A percentile compares a stretch with the other conserved stretches of the same genome.
Evolutionary conservation across 2,329 filamentous ascomycete genomes (phyloP).

Genomic region (Neonectria faginata): DNA sequence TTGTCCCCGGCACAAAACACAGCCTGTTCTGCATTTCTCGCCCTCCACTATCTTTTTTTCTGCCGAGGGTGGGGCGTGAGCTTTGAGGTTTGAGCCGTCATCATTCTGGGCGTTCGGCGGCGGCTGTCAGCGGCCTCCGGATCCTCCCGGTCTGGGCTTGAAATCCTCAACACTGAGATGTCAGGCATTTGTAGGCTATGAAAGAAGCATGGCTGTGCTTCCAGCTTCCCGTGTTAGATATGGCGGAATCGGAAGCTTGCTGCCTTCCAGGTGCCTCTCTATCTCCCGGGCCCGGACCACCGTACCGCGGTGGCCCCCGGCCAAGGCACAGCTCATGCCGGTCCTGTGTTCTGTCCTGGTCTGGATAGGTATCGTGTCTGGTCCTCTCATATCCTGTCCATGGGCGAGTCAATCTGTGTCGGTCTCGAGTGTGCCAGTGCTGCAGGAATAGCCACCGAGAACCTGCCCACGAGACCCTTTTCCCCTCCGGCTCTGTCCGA

Average conservation of each 20-base stretch:
- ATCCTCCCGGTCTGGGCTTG: constrained; percentile 39
- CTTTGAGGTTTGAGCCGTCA: neutral
- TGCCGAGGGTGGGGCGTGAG: constrained; percentile 41
- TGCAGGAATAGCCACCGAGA: constrained; percentile 45
- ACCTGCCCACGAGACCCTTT: constrained; percentile 43
- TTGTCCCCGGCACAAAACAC: constrained; percentile 24
- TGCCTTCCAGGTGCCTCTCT: constrained; percentile 17
- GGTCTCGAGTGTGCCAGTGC: constrained; percentile 35
- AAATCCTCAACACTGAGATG: constrained; percentile 9
- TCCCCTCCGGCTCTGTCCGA: constrained; percentile 45
- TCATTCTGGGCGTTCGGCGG: constrained; percentile 16
- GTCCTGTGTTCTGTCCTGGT: constrained; percentile 22
- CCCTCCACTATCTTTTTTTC: constrained; percentile 34
- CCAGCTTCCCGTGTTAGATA: constrained; percentile 9
- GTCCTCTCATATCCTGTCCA: constrained; percentile 20
- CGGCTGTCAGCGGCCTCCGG: constrained; percentile 38
- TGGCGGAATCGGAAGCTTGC: constrained; percentile 12
- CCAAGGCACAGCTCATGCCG: constrained; percentile 32
- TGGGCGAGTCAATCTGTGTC: constrained; percentile 12
- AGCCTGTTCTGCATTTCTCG: constrained; percentile 31
- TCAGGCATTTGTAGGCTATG: constrained; percentile 28
- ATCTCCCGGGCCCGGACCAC: constrained; percentile 36
- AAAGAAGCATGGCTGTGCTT: constrained; percentile 2
- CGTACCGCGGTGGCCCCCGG: constrained; percentile 29
- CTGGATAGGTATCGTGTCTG: constrained; percentile 8